Evolutionary conservation across 2,329 filamentous ascomycete species (phyloP).

Genomic region (Madurella fahalii): DNA sequence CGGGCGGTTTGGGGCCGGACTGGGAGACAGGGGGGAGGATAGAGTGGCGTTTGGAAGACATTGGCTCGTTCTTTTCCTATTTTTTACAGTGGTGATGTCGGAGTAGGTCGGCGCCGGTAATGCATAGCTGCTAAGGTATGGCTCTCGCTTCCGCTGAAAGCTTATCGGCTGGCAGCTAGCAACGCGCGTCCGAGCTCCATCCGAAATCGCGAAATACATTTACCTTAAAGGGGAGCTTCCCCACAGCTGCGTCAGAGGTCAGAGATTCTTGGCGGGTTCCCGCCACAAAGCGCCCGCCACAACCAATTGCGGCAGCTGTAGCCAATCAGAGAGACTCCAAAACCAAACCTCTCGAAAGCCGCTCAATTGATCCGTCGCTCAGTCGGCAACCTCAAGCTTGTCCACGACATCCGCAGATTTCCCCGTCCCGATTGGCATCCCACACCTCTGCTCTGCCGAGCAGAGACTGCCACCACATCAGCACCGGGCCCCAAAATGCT

Average conservation of each 20-base stretch:
- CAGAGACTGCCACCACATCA: conserved; percentile 20
- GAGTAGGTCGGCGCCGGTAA: no score
- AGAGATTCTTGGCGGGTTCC: conserved; percentile 3
- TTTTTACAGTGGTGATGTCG: not conserved
- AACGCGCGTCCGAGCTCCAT: no score
- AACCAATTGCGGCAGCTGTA: not conserved
- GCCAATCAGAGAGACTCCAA: conserved; percentile 21
- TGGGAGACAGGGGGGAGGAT: conserved; percentile 50
- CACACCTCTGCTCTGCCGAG: conserved; percentile 34
- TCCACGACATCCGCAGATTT: conserved; percentile 14
- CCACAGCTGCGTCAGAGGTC: conserved; percentile 7
- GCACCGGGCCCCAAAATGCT: conserved; percentile 35
- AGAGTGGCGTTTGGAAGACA: conserved; percentile 53
- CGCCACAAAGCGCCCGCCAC: conserved; percentile 19
- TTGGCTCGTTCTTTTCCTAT: conserved; percentile 20
- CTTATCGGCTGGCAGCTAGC: no score
- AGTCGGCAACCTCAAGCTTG: conserved; percentile 10
- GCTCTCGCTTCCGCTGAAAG: no score
- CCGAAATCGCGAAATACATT: no score
- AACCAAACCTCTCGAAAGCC: conserved; percentile 22
- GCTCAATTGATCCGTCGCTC: conserved; percentile 11
- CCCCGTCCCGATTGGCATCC: conserved; percentile 30
- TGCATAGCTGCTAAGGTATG: no score
- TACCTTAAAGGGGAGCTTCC: no score
- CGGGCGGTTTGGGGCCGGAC: conserved; percentile 56